Base-by-base conservation (phyloP, 208 protist species). In the Acanthamoeba culbertsoni region DNA sequence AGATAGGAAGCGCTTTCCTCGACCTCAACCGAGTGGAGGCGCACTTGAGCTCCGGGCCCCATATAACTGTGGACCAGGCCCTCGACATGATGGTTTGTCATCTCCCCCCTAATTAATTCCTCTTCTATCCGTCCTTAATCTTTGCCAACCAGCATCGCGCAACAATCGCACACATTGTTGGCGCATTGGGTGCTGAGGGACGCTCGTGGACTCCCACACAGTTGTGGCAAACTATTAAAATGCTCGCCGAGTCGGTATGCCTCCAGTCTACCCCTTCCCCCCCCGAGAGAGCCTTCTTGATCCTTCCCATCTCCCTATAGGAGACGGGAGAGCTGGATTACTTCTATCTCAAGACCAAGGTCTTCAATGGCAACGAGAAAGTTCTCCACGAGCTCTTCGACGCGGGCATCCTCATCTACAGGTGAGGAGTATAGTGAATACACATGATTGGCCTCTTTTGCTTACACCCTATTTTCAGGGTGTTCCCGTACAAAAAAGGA, bases 361-460 rank as follows among this genome's bases (percentile, higher is more conserved):
- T 90, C 37, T 90, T 90, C 57, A 26, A 90, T 16, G 82, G 82
- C 31, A 68, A 90, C 48, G 82, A 90, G 57, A 40, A 2, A 8
- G 82, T 48, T 16, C 53, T 90, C 31, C 53, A 68, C 42, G 82
- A 90, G 82, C 82, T 90, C 82, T 90, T 90, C 33, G 82, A 90
- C 12, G 82, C 82, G 2, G 82, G 82, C 82, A 90, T 90, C 6
- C 51, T 90, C 12, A 20, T 68, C 26, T 90, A 90, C 53, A 40
- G 82, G 55, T 71, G n/a, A 31, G 48, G 26, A 62, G 55, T 26
- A 62, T 26, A 62, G 26, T 55, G 12, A 55, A 55, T 55, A 23
- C 48, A 55, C 48, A 23, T 55, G 12, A 18, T 23, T 8, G 48
- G 48, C 48, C 48, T 55, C 12, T 8, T 18, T 73, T 90, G 16